These are phyloP conservation scores for Paramecium biaurelia DNA, from an alignment of 73 alveolate genomes.

Conservation along the genomic window DNA sequence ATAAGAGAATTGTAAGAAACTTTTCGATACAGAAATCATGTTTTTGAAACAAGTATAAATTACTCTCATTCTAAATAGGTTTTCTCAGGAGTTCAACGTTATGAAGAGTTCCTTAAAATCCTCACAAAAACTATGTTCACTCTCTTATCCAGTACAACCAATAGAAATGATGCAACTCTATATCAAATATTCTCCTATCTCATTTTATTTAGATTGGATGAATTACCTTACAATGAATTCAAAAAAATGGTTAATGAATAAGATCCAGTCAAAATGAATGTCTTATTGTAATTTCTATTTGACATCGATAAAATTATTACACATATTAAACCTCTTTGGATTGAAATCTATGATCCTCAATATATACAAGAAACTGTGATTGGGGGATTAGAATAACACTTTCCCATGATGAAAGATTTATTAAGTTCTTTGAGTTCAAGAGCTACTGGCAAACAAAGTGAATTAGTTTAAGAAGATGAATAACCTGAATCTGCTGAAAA, in stretches of 20 bases:
- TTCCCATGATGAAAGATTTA: conserved; percentile 66
- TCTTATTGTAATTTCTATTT: conserved; percentile 83
- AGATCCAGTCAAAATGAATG: conserved; percentile 96
- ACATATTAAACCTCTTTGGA: conserved; percentile 90
- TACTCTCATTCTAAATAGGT: background rate
- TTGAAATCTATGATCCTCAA: conserved; percentile 84
- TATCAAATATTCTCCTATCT: conserved; percentile 88
- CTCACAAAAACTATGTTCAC: conserved; percentile 68
- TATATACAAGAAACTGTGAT: conserved; percentile 86
- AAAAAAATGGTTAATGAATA: conserved; percentile 81
- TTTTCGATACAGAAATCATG: background rate
- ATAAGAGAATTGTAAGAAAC: background rate
- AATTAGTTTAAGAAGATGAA: conserved; percentile 62
- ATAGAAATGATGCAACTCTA: conserved; percentile 90
- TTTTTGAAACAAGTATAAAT: background rate
- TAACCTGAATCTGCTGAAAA: conserved; percentile 69
- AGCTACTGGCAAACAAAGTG: conserved; percentile 77
- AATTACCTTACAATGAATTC: conserved; percentile 88
- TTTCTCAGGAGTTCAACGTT: background rate
- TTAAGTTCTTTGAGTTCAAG: conserved; percentile 67
- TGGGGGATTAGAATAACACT: conserved; percentile 80
- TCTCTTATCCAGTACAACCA: conserved; percentile 80
- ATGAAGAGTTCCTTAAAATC: background rate
- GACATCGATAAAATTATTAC: conserved; percentile 80
- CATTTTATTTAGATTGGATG: conserved; percentile 91